Conservation (phyloP, 345 rosid species). For the Eutrema heterophyllum region DNA sequence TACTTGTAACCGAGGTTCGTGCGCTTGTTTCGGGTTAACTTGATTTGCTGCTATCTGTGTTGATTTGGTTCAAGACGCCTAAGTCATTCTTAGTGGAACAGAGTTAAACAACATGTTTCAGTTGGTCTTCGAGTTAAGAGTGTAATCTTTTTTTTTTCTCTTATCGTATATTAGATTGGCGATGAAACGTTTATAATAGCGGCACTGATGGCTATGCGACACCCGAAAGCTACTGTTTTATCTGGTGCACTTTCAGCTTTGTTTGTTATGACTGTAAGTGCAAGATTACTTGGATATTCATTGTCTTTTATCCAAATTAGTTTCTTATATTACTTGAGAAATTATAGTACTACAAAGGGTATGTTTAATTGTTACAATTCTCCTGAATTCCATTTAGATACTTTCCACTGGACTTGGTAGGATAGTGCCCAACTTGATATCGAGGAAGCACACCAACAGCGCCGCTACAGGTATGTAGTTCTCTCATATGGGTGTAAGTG, state of each 20-base stretch:
- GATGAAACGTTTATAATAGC: constrained; percentile 99
- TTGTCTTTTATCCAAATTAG: background rate
- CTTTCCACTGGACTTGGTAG: constrained; percentile 99
- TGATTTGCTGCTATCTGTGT: background rate
- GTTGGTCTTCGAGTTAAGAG: background rate
- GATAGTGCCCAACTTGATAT: constrained; percentile 96
- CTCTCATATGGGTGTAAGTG: background rate
- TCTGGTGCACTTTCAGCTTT: constrained; percentile 93
- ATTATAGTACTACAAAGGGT: background rate
- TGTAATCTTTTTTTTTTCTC: background rate
- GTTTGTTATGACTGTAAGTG: constrained; percentile 93
- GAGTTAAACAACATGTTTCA: background rate
- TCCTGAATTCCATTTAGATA: constrained; percentile 45
- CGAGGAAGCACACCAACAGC: constrained; percentile 97
- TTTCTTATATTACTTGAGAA: background rate
- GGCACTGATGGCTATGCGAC: constrained; percentile 99
- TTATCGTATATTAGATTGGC: constrained; percentile 58
- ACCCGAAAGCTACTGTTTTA: constrained; percentile 86
- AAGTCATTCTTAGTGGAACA: background rate
- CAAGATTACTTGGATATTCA: background rate
- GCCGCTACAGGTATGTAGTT: constrained; percentile 79
- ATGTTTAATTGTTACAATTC: background rate
- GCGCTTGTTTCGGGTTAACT: background rate
- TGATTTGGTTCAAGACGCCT: background rate
- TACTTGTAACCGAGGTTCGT: constrained; percentile 91